Evolutionary conservation across 768 basidiomycete species (phyloP).

Genomic region (Suillus subalutaceus): DNA sequence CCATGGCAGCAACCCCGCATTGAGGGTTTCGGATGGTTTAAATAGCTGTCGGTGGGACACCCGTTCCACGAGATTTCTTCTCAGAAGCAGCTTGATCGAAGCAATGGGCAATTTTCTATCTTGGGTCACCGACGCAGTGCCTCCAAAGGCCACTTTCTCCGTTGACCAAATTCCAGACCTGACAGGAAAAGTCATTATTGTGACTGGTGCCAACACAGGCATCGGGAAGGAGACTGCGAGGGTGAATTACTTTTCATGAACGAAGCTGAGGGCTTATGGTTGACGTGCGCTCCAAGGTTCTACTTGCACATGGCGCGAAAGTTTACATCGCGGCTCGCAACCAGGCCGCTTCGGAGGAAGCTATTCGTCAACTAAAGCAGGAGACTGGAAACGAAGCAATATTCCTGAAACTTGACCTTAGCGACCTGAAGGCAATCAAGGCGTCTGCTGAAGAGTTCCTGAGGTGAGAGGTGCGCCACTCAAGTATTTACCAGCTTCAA

Average conservation of each 20-base stretch:
- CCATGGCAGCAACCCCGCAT: not conserved
- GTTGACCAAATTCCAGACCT: conserved; percentile 38
- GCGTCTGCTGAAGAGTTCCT: conserved; percentile 37
- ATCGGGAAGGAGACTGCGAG: conserved; percentile 32
- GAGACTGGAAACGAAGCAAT: conserved; percentile 36
- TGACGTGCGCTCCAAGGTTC: conserved; percentile 14
- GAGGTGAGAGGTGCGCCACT: conserved; percentile 15
- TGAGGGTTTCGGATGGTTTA: not conserved
- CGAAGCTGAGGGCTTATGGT: not conserved
- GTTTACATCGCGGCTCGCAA: conserved; percentile 41
- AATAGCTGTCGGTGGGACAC: too few relatives aligned
- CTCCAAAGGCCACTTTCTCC: conserved; percentile 30
- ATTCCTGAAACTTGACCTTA: conserved; percentile 41
- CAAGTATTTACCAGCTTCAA: not conserved
- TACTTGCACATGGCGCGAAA: conserved; percentile 35
- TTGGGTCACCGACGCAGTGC: conserved; percentile 18
- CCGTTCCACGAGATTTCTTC: not conserved
- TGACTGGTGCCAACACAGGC: conserved; percentile 38
- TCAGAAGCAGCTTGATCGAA: not conserved
- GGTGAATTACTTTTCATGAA: conserved; percentile 6
- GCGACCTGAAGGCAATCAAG: conserved; percentile 36
- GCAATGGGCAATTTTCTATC: conserved; percentile 15
- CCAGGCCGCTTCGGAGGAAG: conserved; percentile 25
- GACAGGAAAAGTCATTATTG: conserved; percentile 35
- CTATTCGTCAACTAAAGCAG: conserved; percentile 33